These are phyloP conservation scores for Marchantia polymorpha DNA, from an alignment of 225 moss, liverwort and hornwort species.

Conservation along the genomic window DNA sequence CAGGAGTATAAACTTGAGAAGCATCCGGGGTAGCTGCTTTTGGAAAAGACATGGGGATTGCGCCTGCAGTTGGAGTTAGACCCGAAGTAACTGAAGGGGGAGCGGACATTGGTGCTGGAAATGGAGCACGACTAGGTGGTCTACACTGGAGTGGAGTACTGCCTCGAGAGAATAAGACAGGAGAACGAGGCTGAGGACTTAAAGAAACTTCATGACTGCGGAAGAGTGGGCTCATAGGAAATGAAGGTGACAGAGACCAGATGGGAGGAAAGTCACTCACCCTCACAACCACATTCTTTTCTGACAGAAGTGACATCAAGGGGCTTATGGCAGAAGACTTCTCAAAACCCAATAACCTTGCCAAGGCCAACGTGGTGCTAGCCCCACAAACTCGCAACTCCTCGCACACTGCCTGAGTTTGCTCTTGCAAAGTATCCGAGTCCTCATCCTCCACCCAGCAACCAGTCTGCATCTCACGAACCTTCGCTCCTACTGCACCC, in stretches of 20 bases:
- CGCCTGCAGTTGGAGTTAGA: neutral
- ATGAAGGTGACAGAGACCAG: constrained; percentile 36
- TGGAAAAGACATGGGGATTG: neutral
- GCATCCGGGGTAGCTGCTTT: neutral
- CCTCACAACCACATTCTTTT: constrained; percentile 32
- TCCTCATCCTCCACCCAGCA: constrained; percentile 19
- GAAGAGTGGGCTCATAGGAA: constrained; percentile 19
- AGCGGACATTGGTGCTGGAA: neutral
- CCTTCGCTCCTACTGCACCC: neutral
- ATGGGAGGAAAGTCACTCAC: constrained; percentile 34
- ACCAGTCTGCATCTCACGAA: neutral
- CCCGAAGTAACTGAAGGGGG: neutral
- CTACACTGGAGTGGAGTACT: neutral
- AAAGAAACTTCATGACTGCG: neutral
- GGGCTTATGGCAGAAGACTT: constrained; percentile 29
- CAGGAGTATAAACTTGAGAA: neutral
- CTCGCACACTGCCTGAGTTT: constrained; percentile 30
- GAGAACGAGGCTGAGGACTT: neutral
- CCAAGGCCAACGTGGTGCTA: constrained; percentile 32
- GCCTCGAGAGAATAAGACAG: neutral
- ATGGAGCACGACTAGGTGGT: neutral
- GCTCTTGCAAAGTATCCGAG: constrained; percentile 35
- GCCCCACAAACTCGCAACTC: constrained; percentile 38
- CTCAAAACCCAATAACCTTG: constrained; percentile 32
- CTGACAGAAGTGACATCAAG: constrained; percentile 29